Base-by-base conservation (phyloP, 1,284 basidiomycete genomes). In the Sphaerobolus stellatus region DNA sequence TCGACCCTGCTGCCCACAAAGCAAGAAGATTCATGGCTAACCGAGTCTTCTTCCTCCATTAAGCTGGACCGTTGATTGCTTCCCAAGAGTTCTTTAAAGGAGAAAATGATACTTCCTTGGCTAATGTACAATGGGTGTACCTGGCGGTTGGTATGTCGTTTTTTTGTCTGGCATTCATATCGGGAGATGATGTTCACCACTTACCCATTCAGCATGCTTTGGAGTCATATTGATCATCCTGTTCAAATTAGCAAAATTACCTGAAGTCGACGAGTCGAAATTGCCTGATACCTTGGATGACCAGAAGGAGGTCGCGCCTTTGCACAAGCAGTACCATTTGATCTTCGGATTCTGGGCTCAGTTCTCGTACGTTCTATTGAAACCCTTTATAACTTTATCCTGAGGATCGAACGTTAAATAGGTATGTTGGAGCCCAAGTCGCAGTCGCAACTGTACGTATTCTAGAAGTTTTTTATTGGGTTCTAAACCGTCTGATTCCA, bases 61-160 rank as follows among this genome's bases (percentile, higher is more conserved):
- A 13, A 56, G 77, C 86, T 22, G 90, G 90, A 1, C 90, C 90
- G 25, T 78, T 92, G 61, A 92, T 92, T 62, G 89, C 88, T 22
- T 83, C 84, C 16, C 71, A 75, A 41, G 89, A 83, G 76, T 92
- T 92, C 74, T 90, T 90, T 75, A 73, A 70, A 5, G 87, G 80
- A 2, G 77, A 71, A 51, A 84, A 89, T 66, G 78, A 78, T 4
- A 78, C 72, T 43, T 75, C 75, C 30, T 78, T 91, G 31, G 81
- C 80, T 60, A 89, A 81, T 43, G 84, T 92, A 14, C 88, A 92
- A 73, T 92, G 84, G 82, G 88, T 90, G 36, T 92, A 92, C 69
- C 82, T 92, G 34, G 88, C 86, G 14, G 88, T 92, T 31, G 62
- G 50, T 54, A 13, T 6, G 56, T 43, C n/a, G 14, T 16, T 27